Evolutionary conservation across 2,329 filamentous ascomycete genomes (phyloP).

Genomic region (Trichocomaceae sp.): DNA sequence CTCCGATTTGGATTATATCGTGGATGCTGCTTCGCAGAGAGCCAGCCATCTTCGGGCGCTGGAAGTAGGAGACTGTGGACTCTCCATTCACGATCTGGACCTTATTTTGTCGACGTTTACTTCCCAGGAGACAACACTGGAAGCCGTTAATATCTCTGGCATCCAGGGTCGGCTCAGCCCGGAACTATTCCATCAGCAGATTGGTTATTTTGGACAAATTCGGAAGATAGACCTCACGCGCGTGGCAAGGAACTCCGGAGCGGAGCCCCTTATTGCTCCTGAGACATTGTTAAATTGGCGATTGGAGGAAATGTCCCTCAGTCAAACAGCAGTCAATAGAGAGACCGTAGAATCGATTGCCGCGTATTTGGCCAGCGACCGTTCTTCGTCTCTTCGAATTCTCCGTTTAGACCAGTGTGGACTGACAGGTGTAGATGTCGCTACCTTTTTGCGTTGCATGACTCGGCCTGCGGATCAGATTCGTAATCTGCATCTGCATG

Average conservation of each 20-base stretch:
- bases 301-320: constrained; percentile 59
- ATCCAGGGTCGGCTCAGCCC: constrained; percentile 60
- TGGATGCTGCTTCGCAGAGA: constrained; percentile 61
- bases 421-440: constrained; percentile 58
- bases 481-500: constrained; percentile 58
- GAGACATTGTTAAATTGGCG: constrained; percentile 62
- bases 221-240: constrained; percentile 61
- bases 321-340: constrained; percentile 56
- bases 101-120: constrained; percentile 59
- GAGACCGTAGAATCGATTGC: constrained; percentile 60
- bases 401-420: constrained; percentile 62
- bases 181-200: constrained; percentile 58
- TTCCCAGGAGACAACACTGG: constrained; percentile 59
- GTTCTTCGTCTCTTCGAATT: constrained; percentile 55
- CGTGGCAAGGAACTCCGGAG: constrained; percentile 56
- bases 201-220: constrained; percentile 60
- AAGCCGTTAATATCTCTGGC: constrained; percentile 61
- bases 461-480: constrained; percentile 42
- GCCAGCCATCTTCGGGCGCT: constrained; percentile 60
- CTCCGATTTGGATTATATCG: constrained; percentile 59
- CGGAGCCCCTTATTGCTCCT: constrained; percentile 57
- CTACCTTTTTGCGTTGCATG: constrained; percentile 60
- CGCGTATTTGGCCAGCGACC: constrained; percentile 56
- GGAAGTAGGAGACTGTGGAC: constrained; percentile 58
- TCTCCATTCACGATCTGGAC: constrained; percentile 45